These are phyloP conservation scores for Zoysia japonica DNA, from an alignment of 176 grass and related monocot genomes.

Conservation along the genomic window DNA sequence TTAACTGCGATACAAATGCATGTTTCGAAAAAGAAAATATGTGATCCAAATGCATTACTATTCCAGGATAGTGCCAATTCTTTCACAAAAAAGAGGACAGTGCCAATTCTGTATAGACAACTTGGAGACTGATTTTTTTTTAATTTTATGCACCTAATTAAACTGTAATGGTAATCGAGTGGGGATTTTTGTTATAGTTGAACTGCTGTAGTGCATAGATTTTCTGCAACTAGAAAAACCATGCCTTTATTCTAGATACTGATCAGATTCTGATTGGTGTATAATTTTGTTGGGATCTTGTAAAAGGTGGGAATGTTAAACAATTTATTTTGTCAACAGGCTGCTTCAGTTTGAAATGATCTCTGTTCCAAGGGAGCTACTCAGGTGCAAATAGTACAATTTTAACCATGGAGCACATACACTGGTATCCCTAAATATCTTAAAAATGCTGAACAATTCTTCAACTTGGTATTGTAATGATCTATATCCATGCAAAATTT, in stretches of 20 bases:
- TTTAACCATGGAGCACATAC: not conserved
- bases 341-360: not conserved
- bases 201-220: not conserved
- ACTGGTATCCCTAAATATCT: not conserved
- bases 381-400: not conserved
- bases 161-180: not conserved
- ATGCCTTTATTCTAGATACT: not conserved
- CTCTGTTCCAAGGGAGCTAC: not conserved
- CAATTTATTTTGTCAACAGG: not conserved
- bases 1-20: not conserved
- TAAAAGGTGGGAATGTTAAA: not conserved
- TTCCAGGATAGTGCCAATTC: conserved; percentile 12
- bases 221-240: not conserved
- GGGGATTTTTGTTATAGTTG: too few species aligned
- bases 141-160: not conserved
- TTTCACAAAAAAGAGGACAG: too few species aligned
- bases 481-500: too few species aligned
- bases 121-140: too few species aligned
- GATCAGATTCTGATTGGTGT: not conserved
- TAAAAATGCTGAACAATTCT: not conserved
- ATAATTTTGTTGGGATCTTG: not conserved
- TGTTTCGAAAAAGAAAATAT: too few species aligned
- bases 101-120: not conserved
- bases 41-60: conserved; percentile 13
- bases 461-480: not conserved